Conservation (phyloP, 2,329 filamentous ascomycete genomes). For the Verticillium klebahnii region DNA sequence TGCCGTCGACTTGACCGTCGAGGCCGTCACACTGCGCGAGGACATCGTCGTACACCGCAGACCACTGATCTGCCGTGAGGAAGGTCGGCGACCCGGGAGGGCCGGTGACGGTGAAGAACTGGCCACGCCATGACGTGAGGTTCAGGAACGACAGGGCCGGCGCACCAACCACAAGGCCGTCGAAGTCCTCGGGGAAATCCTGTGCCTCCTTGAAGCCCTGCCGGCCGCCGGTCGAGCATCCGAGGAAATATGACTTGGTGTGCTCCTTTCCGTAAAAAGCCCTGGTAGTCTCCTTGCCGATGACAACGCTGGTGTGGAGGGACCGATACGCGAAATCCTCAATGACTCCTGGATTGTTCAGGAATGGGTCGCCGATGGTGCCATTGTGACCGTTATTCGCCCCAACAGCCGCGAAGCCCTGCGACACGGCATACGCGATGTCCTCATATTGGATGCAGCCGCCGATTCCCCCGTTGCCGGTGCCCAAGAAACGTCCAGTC, state of each 20-base stretch:
- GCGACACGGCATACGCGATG: slow-evolving; percentile 32
- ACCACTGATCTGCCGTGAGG: slow-evolving; percentile 21
- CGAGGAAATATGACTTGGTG: slow-evolving; percentile 47
- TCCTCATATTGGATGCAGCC: slow-evolving; percentile 42
- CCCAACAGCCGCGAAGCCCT: slow-evolving; percentile 40
- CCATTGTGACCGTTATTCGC: slow-evolving; percentile 48
- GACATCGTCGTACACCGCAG: slow-evolving; percentile 30
- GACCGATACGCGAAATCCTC: slow-evolving; percentile 29
- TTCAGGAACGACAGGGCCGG: slow-evolving; percentile 34
- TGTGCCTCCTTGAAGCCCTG: slow-evolving; percentile 53
- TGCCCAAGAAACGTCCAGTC: slow-evolving; percentile 39
- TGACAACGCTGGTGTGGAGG: slow-evolving; percentile 40
- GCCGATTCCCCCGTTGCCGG: slow-evolving; percentile 42
- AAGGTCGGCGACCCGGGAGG: slow-evolving; percentile 23
- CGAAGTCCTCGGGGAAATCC: slow-evolving; percentile 50
- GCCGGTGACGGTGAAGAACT: slow-evolving; percentile 1
- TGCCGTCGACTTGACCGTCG: slow-evolving; percentile 42
- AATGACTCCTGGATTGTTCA: slow-evolving; percentile 29
- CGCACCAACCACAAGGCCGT: slow-evolving; percentile 49
- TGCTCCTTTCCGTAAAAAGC: slow-evolving; percentile 37
- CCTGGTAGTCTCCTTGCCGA: slow-evolving; percentile 42
- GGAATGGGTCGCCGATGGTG: slow-evolving; percentile 23
- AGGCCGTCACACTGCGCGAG: slow-evolving; percentile 35
- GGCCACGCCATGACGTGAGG: slow-evolving; percentile 3
- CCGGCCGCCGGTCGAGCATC: slow-evolving; percentile 56